Evolutionary conservation across 176 grass and related monocot genomes (phyloP), one percentile per base, ranked within the genome.

Genomic region (Triticum aestivum): DNA sequence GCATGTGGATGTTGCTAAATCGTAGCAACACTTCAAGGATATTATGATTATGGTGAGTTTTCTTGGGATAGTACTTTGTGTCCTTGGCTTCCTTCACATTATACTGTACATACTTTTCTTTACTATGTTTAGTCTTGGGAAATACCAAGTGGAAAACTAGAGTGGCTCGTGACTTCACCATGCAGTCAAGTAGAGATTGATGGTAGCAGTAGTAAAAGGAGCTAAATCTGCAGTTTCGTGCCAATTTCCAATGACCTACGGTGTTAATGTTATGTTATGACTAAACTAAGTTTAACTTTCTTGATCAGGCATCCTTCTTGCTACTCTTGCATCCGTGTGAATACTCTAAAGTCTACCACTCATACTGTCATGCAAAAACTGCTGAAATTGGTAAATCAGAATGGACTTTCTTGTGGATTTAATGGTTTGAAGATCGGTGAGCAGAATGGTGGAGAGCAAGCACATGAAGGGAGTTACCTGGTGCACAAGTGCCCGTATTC

Each of bases 271-370:
- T 87, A 61, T 63, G 37, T 66, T 78, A 79, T 52, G 73, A 77
- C 79, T 84, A 82, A 81, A 77, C 79, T 82, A 82, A 77, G 29
- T 74, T 23, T 67, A 64, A n/a, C 62, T 73, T 90, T 82, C 24
- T 51, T 88, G 65, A 67, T 72, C 74, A 98, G 96, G 90, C 85
- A 83, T 54, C 96, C 96, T 44, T 96, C 96, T 79, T 79, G 88
- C 74, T 96, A 98, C 80, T 98, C 88, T 87, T 98, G 90, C 81
- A 89, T 98, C 75, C 91, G 92, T 34, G 93, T 98, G 78, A 98
- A 98, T 78, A 94, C 93, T 61, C 65, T 96, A 33, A 96, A 91
- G 71, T 94, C 93, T 58, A 89, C 93, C 23, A 86, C 65, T 65
- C 78, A 89, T 80, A 84, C 77, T 73, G 90, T 98, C 80, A 86